Percentiles rank a stretch among this genome's conserved stretches.
phyloP scores from a whole-genome alignment of 352 stramenopile species.

The Globisporangium camurandrum region DNA sequence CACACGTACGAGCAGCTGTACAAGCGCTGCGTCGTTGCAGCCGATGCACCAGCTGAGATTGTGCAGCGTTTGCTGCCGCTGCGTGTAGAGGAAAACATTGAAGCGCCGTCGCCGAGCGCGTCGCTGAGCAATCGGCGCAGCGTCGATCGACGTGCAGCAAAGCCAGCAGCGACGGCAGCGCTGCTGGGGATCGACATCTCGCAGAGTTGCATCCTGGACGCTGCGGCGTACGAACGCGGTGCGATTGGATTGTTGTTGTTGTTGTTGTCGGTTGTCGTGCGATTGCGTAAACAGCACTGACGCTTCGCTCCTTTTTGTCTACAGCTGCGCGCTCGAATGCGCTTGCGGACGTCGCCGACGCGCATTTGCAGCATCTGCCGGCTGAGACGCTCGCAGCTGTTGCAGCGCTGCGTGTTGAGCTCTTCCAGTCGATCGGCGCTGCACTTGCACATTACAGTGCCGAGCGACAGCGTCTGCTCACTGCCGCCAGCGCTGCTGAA shows the following conservation, averaged over 20 bases:
- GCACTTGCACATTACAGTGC: slow-evolving; percentile 7
- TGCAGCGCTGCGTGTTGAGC: slow-evolving; percentile 8
- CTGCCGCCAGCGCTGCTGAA: no score
- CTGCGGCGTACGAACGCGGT: slow-evolving; percentile 20
- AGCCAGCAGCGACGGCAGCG: no score
- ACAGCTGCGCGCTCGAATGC: neutral
- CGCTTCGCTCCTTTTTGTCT: no score
- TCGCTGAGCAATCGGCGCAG: no score
- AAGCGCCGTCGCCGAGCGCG: no score
- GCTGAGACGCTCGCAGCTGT: neutral
- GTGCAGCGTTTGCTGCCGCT: slow-evolving; percentile 23
- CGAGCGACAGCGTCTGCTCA: slow-evolving; percentile 4
- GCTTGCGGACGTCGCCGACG: neutral
- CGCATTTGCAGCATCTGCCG: neutral
- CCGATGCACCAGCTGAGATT: no score
- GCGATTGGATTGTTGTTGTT: neutral
- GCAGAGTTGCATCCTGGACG: slow-evolving; percentile 32
- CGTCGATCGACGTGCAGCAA: no score
- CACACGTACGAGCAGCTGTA: slow-evolving; percentile 43
- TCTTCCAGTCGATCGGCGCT: slow-evolving; percentile 20
- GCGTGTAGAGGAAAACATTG: no score
- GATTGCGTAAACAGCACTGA: no score
- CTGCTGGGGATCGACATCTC: slow-evolving; percentile 31
- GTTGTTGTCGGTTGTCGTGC: neutral
- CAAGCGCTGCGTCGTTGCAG: slow-evolving; percentile 30